A percentile compares a stretch with the other conserved stretches of the same genome.
These are phyloP conservation scores for Acacia melanoxylon DNA, from an alignment of 306 rosid genomes.

Conservation along the genomic window DNA sequence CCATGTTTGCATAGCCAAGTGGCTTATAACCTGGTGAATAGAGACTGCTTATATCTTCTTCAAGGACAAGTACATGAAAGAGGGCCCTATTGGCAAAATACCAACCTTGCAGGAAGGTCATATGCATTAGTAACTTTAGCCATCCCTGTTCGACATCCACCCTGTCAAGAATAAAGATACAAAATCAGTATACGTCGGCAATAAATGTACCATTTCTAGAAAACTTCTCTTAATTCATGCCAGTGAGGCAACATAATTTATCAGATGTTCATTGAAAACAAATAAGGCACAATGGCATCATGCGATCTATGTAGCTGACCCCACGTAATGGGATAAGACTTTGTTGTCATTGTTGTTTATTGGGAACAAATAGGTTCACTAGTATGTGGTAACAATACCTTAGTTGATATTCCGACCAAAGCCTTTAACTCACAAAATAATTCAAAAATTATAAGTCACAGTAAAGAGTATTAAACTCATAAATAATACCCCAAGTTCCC, in stretches of 20 bases:
- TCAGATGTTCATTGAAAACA: not conserved
- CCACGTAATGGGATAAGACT: too few relatives aligned
- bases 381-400: not conserved
- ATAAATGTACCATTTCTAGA: constrained; percentile 7
- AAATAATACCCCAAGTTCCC: constrained; percentile 6
- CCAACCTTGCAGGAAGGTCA: constrained; percentile 97
- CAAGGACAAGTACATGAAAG: not conserved
- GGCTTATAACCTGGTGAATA: constrained; percentile 20
- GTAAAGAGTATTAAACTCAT: constrained; percentile 4
- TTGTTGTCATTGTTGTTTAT: not conserved
- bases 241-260: not conserved
- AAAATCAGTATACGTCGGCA: constrained; percentile 29
- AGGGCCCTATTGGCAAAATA: constrained; percentile 18
- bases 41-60: constrained; percentile 17
- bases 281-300: not conserved
- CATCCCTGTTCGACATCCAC: constrained; percentile 99
- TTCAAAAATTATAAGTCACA: not conserved
- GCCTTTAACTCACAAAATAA: constrained; percentile 3
- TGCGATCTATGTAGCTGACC: too few relatives aligned
- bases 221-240: constrained; percentile 3
- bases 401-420: constrained; percentile 8
- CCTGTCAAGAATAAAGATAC: constrained; percentile 58
- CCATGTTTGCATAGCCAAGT: not conserved
- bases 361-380: not conserved
- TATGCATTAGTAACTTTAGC: constrained; percentile 90